Percentiles rank a stretch among this genome's conserved stretches.
Conservation (phyloP, 495 filamentous ascomycete species). For the Hypoxylon rickii region DNA sequence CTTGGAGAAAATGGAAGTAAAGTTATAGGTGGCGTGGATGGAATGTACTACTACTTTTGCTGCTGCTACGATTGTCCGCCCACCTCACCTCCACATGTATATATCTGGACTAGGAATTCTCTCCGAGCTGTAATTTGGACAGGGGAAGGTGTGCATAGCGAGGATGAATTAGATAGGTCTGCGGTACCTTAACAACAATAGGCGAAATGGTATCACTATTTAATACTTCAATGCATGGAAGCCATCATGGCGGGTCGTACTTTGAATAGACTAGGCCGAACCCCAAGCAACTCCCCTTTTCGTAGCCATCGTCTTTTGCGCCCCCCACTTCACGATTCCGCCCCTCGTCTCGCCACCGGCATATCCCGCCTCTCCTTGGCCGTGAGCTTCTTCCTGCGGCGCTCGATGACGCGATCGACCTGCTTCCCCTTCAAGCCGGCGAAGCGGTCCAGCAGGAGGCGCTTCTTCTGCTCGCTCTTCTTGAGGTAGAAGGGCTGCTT, state of each 20-base stretch:
- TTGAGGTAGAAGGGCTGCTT: slow-evolving; percentile 95
- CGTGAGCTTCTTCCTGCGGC: slow-evolving; percentile 80
- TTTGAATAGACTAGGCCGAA: background rate
- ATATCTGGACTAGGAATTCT: too few relatives aligned
- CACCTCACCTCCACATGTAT: slow-evolving; percentile 20
- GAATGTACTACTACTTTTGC: slow-evolving; percentile 8
- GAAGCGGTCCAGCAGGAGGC: slow-evolving; percentile 77
- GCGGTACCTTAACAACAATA: too few relatives aligned
- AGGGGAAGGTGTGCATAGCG: slow-evolving; percentile 9
- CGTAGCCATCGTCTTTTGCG: too few relatives aligned
- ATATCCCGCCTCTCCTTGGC: slow-evolving; percentile 79
- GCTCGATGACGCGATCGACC: slow-evolving; percentile 77
- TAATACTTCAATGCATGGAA: slow-evolving; percentile 20
- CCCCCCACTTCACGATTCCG: too few relatives aligned
- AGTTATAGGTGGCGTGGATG: slow-evolving; percentile 4
- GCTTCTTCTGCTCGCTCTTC: slow-evolving; percentile 85
- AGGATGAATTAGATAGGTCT: too few relatives aligned
- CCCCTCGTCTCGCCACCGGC: slow-evolving; percentile 66
- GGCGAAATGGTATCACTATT: slow-evolving; percentile 33
- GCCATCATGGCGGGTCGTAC: too few relatives aligned
- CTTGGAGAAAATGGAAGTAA: slow-evolving; percentile 53
- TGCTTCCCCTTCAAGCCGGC: slow-evolving; percentile 79
- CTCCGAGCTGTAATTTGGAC: background rate
- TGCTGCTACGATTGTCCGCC: background rate
- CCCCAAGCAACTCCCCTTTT: background rate